phyloP scores from a whole-genome alignment of 345 rosid genomes.

The Triadica sebifera region DNA sequence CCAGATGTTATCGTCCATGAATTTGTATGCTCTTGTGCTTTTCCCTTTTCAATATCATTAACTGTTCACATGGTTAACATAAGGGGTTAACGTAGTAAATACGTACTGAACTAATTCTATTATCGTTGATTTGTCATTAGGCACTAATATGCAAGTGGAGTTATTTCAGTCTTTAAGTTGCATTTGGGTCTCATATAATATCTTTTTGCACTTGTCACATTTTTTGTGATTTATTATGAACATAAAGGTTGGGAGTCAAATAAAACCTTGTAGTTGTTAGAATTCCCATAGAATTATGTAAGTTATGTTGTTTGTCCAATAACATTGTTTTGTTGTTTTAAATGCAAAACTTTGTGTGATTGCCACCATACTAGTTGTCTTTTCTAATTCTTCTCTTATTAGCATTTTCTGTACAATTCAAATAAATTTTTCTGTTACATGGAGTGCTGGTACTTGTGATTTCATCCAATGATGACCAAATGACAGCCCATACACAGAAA shows the following conservation, averaged over 20 bases:
- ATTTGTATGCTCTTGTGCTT: conserved; percentile 62
- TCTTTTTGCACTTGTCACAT: too few species aligned
- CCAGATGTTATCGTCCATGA: conserved; percentile 83
- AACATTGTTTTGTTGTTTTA: not conserved
- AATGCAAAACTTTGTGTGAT: not conserved
- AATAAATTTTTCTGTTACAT: not conserved
- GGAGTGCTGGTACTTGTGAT: too few species aligned
- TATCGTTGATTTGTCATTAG: not conserved
- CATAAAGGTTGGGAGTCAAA: not conserved
- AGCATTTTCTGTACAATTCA: not conserved
- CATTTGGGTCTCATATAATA: not conserved
- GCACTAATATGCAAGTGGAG: not conserved
- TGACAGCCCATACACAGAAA: too few species aligned
- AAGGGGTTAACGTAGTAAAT: not conserved
- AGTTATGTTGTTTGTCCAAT: not conserved
- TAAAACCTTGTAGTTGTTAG: not conserved
- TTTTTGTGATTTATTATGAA: not conserved
- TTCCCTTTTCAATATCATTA: not conserved
- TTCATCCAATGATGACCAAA: too few species aligned
- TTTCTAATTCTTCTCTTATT: not conserved
- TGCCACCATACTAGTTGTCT: not conserved
- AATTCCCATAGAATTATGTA: not conserved
- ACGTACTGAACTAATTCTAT: not conserved
- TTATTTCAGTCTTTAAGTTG: not conserved
- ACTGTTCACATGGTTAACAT: not conserved